A percentile compares a stretch with the other conserved stretches of the same genome.
These are phyloP conservation scores for Cylindrotheca fusiformis DNA, from an alignment of 108 stramenopile genomes.

Conservation along the genomic window DNA sequence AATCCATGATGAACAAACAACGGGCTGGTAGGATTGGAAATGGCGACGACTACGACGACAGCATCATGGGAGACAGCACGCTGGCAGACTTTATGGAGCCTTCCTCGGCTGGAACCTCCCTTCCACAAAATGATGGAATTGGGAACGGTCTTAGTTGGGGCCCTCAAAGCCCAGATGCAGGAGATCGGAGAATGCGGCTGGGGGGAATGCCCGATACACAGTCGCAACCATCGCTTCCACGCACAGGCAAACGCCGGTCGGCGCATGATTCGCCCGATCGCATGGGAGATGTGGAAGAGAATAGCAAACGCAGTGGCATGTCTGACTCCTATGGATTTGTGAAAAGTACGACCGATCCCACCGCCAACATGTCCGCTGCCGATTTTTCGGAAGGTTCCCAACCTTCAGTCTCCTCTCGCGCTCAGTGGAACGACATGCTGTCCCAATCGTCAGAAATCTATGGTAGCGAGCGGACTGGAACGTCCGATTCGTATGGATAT, in stretches of 20 bases:
- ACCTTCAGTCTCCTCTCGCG: no score
- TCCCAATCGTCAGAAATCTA: no score
- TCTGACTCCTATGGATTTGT: no score
- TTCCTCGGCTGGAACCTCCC: background rate
- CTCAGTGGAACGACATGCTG: no score
- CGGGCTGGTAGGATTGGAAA: background rate
- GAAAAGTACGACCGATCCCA: no score
- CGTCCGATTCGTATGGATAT: no score
- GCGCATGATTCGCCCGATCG: no score
- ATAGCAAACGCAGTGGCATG: no score
- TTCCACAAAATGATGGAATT: background rate
- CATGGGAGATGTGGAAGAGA: no score
- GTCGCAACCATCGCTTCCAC: background rate
- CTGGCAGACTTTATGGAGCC: background rate
- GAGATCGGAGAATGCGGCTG: background rate
- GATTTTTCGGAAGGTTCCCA: no score
- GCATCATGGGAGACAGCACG: conserved; percentile 14
- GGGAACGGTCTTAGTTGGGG: background rate
- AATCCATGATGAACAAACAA: conserved; percentile 21
- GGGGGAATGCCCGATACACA: background rate
- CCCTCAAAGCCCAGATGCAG: background rate
- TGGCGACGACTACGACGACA: background rate
- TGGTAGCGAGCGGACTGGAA: no score
- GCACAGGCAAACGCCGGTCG: background rate
- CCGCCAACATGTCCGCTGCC: no score